Conservation (phyloP, 179 eudicot genomes). For the Beta macrorhiza region DNA sequence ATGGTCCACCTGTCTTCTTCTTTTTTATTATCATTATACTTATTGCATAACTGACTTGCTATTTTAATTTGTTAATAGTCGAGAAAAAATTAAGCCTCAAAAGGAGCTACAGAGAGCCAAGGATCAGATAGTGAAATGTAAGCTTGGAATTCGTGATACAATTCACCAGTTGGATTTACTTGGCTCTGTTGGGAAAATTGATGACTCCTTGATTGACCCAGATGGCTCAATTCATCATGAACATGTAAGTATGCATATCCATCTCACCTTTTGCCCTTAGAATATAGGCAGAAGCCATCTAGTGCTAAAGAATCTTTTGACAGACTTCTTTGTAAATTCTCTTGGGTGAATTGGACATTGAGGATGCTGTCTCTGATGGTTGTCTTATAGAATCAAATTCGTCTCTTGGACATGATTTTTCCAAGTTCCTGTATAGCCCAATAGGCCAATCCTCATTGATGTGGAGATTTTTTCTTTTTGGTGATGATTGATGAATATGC, state of each 20-base stretch:
- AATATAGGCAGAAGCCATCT: conserved; percentile 2
- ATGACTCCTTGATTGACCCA: conserved; percentile 61
- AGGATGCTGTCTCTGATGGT: conserved; percentile 7
- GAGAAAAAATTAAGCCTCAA: conserved; percentile 90
- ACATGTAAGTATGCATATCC: conserved; percentile 51
- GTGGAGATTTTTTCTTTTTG: not conserved
- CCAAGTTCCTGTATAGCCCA: not conserved
- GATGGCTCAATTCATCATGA: conserved; percentile 98
- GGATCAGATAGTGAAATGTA: conserved; percentile 77
- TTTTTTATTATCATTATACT: not conserved
- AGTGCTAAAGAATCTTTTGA: not conserved
- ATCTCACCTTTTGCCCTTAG: conserved; percentile 4
- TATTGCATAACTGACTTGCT: conserved; percentile 9
- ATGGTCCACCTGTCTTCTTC: not conserved
- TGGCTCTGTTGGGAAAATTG: conserved; percentile 80
- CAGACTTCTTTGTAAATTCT: not conserved
- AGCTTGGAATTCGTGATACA: conserved; percentile 90
- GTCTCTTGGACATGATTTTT: not conserved
- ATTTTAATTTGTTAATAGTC: conserved; percentile 43
- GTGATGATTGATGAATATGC: not conserved
- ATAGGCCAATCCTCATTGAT: not conserved
- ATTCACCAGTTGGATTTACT: conserved; percentile 77
- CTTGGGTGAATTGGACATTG: not conserved
- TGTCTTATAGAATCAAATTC: not conserved
- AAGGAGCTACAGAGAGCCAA: conserved; percentile 83